Evolutionary conservation across 192 early-diverging fungal species (phyloP).

Genomic region (Gaertneriomyces semiglobifer): DNA sequence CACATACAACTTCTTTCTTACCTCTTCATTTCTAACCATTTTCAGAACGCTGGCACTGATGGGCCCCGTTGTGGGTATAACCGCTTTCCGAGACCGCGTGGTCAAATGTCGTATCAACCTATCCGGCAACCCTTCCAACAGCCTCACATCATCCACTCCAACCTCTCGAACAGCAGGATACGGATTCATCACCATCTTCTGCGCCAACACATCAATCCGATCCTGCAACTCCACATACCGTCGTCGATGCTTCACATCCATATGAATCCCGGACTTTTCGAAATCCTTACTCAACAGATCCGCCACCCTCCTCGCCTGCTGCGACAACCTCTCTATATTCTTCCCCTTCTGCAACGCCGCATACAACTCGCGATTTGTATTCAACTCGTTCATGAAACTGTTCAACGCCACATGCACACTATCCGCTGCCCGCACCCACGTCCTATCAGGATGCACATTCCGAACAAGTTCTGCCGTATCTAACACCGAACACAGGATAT

Average conservation of each 20-base stretch:
- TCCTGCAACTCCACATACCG: conserved; percentile 83
- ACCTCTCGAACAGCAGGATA: conserved; percentile 22
- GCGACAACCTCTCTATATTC: conserved; percentile 52
- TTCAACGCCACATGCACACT: conserved; percentile 70
- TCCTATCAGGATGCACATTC: conserved; percentile 78
- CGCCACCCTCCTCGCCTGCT: conserved; percentile 74
- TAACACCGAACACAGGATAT: conserved; percentile 85
- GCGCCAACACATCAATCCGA: conserved; percentile 70
- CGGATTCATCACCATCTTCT: conserved; percentile 58
- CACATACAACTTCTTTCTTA: conserved; percentile 70
- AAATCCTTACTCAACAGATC: conserved; percentile 85
- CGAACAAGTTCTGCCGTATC: conserved; percentile 91
- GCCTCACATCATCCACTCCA: conserved; percentile 27
- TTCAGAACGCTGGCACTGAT: conserved; percentile 63
- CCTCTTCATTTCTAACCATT: conserved; percentile 57
- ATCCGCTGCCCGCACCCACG: conserved; percentile 72
- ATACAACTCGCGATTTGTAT: conserved; percentile 86
- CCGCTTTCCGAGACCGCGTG: conserved; percentile 24
- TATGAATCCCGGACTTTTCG: conserved; percentile 91
- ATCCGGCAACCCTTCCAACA: conserved; percentile 33
- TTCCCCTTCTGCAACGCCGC: conserved; percentile 40
- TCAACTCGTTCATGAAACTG: conserved; percentile 86
- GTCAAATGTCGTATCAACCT: conserved; percentile 10
- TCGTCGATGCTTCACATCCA: conserved; percentile 60
- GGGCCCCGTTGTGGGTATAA: conserved; percentile 57